Percentiles rank a stretch among this genome's conserved stretches.
These are phyloP conservation scores for Thymus quinquecostatus DNA, from an alignment of 257 asterid species.

Conservation along the genomic window DNA sequence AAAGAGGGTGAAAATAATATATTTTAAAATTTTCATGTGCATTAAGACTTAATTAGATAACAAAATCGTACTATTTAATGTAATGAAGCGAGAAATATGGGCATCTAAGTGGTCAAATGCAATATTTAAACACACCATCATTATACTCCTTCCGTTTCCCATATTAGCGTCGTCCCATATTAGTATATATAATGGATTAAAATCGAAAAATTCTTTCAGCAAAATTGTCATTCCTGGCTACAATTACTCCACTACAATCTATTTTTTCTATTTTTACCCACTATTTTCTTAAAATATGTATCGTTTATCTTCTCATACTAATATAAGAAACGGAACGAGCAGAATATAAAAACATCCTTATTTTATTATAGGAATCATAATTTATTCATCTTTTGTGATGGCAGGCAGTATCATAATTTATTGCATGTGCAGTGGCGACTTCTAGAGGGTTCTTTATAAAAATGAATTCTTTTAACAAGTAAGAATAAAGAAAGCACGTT, in stretches of 20 bases:
- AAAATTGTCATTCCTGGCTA: too few relatives aligned
- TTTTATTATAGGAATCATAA: conserved; percentile 24
- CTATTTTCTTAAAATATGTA: too few relatives aligned
- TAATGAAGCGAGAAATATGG: conserved; percentile 34
- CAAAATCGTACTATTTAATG: conserved; percentile 21
- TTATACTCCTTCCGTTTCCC: too few relatives aligned
- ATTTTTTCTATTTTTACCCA: too few relatives aligned
- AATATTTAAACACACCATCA: conserved; percentile 26
- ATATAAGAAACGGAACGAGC: too few relatives aligned
- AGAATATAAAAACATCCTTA: conserved; percentile 22
- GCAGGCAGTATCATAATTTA: conserved; percentile 3
- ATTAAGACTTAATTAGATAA: conserved; percentile 11
- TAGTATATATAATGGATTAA: too few relatives aligned
- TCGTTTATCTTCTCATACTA: too few relatives aligned
- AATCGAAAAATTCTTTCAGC: too few relatives aligned
- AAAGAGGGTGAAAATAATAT: conserved; percentile 15
- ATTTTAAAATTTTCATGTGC: conserved; percentile 33
- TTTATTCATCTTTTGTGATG: conserved; percentile 18
- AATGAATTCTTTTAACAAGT: conserved; percentile 22
- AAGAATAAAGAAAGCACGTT: conserved; percentile 29
- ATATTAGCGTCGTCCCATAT: too few relatives aligned
- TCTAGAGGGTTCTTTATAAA: conserved; percentile 31
- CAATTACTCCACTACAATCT: too few relatives aligned
- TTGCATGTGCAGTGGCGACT: conserved; percentile 30
- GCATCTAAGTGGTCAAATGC: conserved; percentile 40